phyloP scores from a whole-genome alignment of 306 rosid species.

The Lathyrus sativus region DNA sequence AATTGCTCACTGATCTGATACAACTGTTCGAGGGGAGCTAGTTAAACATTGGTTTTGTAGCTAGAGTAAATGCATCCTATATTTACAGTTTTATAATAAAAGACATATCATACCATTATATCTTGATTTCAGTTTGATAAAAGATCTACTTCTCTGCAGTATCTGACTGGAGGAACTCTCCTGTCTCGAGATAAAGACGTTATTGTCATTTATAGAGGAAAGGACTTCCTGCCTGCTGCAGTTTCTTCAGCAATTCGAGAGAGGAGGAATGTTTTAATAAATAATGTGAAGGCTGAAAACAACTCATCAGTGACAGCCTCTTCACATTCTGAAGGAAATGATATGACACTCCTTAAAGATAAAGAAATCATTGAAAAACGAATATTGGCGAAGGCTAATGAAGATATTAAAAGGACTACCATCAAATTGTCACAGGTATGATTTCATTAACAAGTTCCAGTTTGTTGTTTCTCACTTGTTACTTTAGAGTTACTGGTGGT shows the following conservation, averaged over 20 bases:
- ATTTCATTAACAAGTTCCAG: slow-evolving; percentile 36
- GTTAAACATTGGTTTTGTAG: slow-evolving; percentile 30
- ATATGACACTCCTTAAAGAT: slow-evolving; percentile 41
- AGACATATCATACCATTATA: slow-evolving; percentile 10
- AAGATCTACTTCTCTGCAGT: slow-evolving; percentile 53
- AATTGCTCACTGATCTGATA: slow-evolving; percentile 19
- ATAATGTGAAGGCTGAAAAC: slow-evolving; percentile 41
- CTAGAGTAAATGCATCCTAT: slow-evolving; percentile 7
- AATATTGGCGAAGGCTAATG: slow-evolving; percentile 49
- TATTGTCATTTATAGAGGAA: slow-evolving; percentile 83
- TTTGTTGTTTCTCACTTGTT: slow-evolving; percentile 33
- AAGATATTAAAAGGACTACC: slow-evolving; percentile 61
- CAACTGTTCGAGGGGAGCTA: slow-evolving; percentile 12
- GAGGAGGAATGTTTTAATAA: slow-evolving; percentile 54
- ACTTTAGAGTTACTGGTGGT: slow-evolving; percentile 32
- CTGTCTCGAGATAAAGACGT: slow-evolving; percentile 83
- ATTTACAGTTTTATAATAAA: not conserved
- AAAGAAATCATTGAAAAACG: slow-evolving; percentile 36
- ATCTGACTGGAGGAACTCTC: slow-evolving; percentile 85
- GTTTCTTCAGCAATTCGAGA: slow-evolving; percentile 88
- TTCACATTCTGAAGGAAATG: slow-evolving; percentile 42
- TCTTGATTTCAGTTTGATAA: slow-evolving; percentile 23
- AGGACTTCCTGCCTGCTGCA: slow-evolving; percentile 80
- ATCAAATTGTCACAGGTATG: slow-evolving; percentile 71
- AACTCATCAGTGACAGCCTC: slow-evolving; percentile 31